Evolutionary conservation across 139 green algal species (phyloP).

Genomic region (Gonium pectorale): DNA sequence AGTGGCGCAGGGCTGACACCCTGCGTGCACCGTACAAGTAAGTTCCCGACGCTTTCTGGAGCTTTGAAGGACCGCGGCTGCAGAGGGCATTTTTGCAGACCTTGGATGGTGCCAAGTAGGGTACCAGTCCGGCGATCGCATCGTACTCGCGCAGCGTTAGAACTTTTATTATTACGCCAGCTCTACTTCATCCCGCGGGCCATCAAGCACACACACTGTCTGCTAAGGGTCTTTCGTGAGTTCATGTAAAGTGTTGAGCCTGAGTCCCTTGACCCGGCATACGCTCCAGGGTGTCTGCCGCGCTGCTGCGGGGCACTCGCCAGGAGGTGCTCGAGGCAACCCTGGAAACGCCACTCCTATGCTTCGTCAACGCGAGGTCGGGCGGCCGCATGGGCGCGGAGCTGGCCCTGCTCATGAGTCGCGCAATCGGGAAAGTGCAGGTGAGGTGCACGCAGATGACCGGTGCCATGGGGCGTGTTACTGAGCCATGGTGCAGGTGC

Average conservation of each 20-base stretch:
- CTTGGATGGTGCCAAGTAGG: not conserved
- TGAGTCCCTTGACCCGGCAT: not conserved
- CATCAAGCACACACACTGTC: not conserved
- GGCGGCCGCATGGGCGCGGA: constrained; percentile 77
- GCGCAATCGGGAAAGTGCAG: constrained; percentile 77
- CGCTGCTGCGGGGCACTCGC: constrained; percentile 8
- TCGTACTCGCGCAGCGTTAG: not conserved
- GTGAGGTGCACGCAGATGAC: constrained; percentile 56
- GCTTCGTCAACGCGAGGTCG: constrained; percentile 87
- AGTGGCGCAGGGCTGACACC: constrained; percentile 66
- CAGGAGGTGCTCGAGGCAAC: not conserved
- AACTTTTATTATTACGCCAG: not conserved
- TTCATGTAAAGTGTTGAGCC: not conserved
- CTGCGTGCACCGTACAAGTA: constrained; percentile 78
- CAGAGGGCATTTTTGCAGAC: too few species aligned
- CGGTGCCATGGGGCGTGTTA: too few species aligned
- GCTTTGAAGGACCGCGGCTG: too few species aligned
- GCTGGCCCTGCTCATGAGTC: constrained; percentile 73
- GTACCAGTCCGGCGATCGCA: too few species aligned
- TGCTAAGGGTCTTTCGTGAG: not conserved
- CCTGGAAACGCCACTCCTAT: constrained; percentile 75
- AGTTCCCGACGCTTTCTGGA: not conserved
- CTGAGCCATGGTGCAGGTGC: too few species aligned
- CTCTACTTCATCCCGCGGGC: too few species aligned
- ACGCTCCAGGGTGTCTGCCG: constrained; percentile 19